These are phyloP conservation scores for Exophiala spinifera DNA, from an alignment of 2,329 filamentous ascomycete species.

Conservation along the genomic window DNA sequence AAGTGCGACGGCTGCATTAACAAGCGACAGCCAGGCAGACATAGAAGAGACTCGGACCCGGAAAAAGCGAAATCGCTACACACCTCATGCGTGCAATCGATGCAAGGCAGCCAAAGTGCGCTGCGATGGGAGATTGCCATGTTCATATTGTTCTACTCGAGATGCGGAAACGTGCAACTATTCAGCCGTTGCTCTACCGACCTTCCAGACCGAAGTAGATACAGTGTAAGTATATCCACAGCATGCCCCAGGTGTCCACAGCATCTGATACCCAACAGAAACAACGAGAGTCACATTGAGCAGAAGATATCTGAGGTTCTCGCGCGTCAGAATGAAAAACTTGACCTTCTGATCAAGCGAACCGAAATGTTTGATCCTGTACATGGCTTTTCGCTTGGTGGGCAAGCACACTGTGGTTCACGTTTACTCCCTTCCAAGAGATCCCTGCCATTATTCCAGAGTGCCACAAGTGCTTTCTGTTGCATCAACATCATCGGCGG, in stretches of 20 bases:
- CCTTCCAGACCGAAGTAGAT: slow-evolving; percentile 5
- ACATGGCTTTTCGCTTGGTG: background rate
- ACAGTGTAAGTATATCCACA: slow-evolving; percentile 1
- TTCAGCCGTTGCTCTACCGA: slow-evolving; percentile 4
- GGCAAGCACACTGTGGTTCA: background rate
- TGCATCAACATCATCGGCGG: slow-evolving; percentile 11
- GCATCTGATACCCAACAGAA: background rate
- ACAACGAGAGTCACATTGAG: background rate
- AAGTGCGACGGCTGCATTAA: background rate
- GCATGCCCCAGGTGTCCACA: background rate
- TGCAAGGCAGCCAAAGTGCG: slow-evolving; percentile 11
- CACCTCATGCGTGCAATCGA: slow-evolving; percentile 11
- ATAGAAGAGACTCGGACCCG: background rate
- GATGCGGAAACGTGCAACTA: slow-evolving; percentile 4
- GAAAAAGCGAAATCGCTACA: slow-evolving; percentile 13
- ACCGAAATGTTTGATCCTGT: slow-evolving; percentile 2
- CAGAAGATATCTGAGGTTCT: background rate
- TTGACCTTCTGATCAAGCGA: slow-evolving; percentile 10
- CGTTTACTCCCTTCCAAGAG: slow-evolving; percentile 1
- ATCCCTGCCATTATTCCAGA: slow-evolving; percentile 10
- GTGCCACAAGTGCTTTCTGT: slow-evolving; percentile 9
- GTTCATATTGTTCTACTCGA: slow-evolving; percentile 9
- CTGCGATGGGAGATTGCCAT: slow-evolving; percentile 11
- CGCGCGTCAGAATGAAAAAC: slow-evolving; percentile 9
- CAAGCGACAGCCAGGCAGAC: background rate